Conservation (phyloP, 345 rosid species). For the Populus pruinosa region DNA sequence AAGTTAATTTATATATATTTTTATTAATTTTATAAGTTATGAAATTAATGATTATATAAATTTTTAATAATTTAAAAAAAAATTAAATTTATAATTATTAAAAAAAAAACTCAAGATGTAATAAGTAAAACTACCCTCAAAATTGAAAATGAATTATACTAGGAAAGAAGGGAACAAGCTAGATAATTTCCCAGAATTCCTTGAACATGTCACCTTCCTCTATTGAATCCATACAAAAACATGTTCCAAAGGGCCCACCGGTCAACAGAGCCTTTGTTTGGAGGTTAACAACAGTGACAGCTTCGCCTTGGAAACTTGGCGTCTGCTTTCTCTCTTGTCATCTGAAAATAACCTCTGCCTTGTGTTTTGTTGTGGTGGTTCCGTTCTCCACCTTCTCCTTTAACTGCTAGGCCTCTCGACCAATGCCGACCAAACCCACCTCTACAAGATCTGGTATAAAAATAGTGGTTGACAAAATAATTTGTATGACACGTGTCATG, state of each 20-base stretch:
- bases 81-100: too few species aligned
- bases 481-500: constrained; percentile 2
- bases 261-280: neutral
- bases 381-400: neutral
- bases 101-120: too few species aligned
- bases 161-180: too few species aligned
- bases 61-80: rapidly evolving
- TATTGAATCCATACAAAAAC: neutral
- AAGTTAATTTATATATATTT: too few species aligned
- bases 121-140: too few species aligned
- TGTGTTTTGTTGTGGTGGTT: neutral
- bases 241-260: neutral
- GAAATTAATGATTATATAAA: rapidly evolving
- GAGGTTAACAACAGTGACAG: neutral
- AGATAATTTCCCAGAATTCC: too few species aligned
- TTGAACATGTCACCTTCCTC: too few species aligned
- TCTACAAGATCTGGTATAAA: too few species aligned
- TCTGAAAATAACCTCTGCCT: neutral
- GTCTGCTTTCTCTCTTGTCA: neutral
- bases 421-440: neutral
- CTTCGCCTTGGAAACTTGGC: neutral
- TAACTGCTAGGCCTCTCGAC: neutral
- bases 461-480: neutral
- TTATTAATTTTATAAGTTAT: rapidly evolving
- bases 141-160: too few species aligned